Conservation (phyloP, 108 stramenopile species). For the Aurantiochytrium sp. region DNA sequence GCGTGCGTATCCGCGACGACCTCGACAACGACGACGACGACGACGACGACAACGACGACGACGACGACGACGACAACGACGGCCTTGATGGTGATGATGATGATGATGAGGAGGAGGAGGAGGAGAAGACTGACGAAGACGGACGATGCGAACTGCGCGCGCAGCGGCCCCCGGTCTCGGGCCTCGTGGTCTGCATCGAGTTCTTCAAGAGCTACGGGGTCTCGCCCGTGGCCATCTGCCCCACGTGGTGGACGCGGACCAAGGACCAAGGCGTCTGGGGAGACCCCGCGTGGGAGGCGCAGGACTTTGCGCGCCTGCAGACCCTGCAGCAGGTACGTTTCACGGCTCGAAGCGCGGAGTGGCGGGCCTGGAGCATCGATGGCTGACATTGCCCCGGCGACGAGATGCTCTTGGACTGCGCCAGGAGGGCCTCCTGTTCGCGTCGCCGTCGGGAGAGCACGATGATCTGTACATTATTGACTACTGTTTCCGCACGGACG, state of each 20-base stretch:
- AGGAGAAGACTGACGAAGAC: too few species aligned
- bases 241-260: neutral
- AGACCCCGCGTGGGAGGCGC: neutral
- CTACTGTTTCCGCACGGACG: neutral
- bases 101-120: too few species aligned
- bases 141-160: too few species aligned
- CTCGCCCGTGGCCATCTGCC: slow-evolving; percentile 3
- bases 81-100: too few species aligned
- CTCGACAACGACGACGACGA: too few species aligned
- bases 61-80: too few species aligned
- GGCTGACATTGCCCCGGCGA: too few species aligned
- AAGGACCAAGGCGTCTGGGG: slow-evolving; percentile 17
- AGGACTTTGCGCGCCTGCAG: slow-evolving; percentile 8
- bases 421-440: neutral
- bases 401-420: too few species aligned
- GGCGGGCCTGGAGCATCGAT: too few species aligned
- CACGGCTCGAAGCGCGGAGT: too few species aligned
- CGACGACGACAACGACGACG: too few species aligned
- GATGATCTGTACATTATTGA: slow-evolving; percentile 22
- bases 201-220: slow-evolving; percentile 5
- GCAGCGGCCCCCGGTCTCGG: neutral
- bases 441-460: slow-evolving; percentile 12
- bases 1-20: too few species aligned
- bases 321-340: neutral
- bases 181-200: neutral